Base-by-base conservation (phyloP, 768 basidiomycete species). In the Amanita subjunquillea region DNA sequence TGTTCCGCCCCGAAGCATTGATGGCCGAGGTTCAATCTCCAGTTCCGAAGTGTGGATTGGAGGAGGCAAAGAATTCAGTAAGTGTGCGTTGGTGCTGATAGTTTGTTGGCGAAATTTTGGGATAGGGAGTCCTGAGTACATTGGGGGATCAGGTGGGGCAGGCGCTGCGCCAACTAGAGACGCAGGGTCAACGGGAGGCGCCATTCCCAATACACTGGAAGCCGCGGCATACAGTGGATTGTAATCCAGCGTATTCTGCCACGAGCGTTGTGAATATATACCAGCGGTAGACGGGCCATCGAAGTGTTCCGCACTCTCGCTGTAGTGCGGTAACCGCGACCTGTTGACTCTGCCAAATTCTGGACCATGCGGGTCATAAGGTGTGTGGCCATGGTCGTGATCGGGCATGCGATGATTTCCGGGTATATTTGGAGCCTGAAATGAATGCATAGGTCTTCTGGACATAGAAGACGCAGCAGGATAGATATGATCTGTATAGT, bases 131-230 rank as follows among this genome's bases (percentile, higher is more conserved):
- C 27, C 27, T 29, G 37, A 60, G 47, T 15, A 56, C 29, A 50
- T 37, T 51, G 57, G 57, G 59, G 58, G 56, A 32, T 59, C 55
- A 34, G 58, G 57, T 58, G 58, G 55, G 27, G 58, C 55, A 34
- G 58, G 55, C 46, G 52, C 32, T 53, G 56, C 27, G 23, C 36
- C 22, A 29, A 27, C 38, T 29, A 22, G 55, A 48, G 62, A 43
- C 38, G 61, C 51, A 50, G 61, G 29, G 56, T 69, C 17, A 12
- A 76, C 78, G 42, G 84, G 84, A 17, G 79, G 85, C 0, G 77
- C 81, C 79, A 87, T 82, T 13, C 88, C 88, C 13, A 91, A 74
- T 7, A 90, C 84, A 63, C 85, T 80, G 7, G 88, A 87, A 7
- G 89, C 89, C 12, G 87, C 88, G 8, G 78, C 76, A 63, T 87